Percentiles rank a stretch among this genome's conserved stretches.
phyloP scores from a whole-genome alignment of 2,329 filamentous ascomycete species.

The Pseudocercospora pini-densiflorae region DNA sequence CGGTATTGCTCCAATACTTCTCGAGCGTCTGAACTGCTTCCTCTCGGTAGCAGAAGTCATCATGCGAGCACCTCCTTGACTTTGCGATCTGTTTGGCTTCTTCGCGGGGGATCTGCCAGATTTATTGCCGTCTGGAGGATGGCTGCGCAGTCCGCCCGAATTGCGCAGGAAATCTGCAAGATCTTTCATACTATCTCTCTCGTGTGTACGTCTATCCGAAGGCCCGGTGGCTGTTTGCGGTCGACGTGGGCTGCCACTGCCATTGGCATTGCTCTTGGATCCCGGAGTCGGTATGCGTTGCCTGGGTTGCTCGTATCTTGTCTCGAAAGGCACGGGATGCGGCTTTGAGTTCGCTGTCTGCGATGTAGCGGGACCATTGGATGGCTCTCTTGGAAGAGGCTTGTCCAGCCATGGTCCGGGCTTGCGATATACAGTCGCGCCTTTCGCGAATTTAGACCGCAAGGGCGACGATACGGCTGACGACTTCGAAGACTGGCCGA shows the following conservation, averaged over 20 bases:
- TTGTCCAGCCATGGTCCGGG: slow-evolving; percentile 28
- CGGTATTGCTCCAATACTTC: slow-evolving; percentile 15
- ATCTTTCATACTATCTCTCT: slow-evolving; percentile 24
- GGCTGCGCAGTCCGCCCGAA: slow-evolving; percentile 31
- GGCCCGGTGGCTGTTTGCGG: slow-evolving; percentile 23
- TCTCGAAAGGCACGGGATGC: slow-evolving; percentile 29
- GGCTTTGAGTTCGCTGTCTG: slow-evolving; percentile 26
- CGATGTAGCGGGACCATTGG: slow-evolving; percentile 1
- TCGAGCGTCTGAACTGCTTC: slow-evolving; percentile 20
- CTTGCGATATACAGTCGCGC: slow-evolving; percentile 14
- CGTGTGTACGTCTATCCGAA: slow-evolving; percentile 10
- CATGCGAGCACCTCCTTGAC: slow-evolving; percentile 11
- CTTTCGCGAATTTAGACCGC: slow-evolving; percentile 26
- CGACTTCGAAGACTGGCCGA: slow-evolving; percentile 5
- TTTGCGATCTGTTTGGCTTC: slow-evolving; percentile 24
- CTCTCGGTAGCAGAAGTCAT: slow-evolving; percentile 8
- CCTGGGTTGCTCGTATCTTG: slow-evolving; percentile 31
- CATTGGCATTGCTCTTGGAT: slow-evolving; percentile 15
- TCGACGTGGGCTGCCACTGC: slow-evolving; percentile 12
- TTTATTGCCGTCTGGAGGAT: slow-evolving; percentile 28
- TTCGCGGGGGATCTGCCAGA: not conserved
- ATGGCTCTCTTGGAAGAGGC: slow-evolving; percentile 29
- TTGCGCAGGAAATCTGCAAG: slow-evolving; percentile 32
- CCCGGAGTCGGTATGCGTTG: slow-evolving; percentile 22
- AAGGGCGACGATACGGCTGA: slow-evolving; percentile 15